phyloP scores from a whole-genome alignment of 129 eudicot genomes.

The Chrysanthemum lavandulifolium region DNA sequence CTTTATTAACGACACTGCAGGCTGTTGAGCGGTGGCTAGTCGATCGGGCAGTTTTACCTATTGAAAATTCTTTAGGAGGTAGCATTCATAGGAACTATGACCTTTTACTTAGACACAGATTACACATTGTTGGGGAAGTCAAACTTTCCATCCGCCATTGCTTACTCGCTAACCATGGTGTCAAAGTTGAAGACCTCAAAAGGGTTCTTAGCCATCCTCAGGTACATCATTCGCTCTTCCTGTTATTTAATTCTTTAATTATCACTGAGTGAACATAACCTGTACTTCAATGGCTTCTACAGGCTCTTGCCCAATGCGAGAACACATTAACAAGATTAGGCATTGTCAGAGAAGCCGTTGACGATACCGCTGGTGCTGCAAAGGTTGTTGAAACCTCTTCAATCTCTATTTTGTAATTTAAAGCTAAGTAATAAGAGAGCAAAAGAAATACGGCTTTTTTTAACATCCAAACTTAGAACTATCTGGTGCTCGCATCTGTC shows the following conservation, averaged over 20 bases:
- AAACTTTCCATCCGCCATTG: conserved; percentile 87
- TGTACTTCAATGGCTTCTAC: conserved; percentile 22
- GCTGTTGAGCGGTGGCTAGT: conserved; percentile 97
- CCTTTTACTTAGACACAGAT: conserved; percentile 72
- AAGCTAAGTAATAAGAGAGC: background rate
- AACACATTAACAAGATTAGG: conserved; percentile 82
- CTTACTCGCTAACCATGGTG: conserved; percentile 88
- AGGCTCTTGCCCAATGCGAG: conserved; percentile 99
- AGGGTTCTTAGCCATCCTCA: conserved; percentile 99
- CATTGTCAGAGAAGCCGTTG: conserved; percentile 88
- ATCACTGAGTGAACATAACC: background rate
- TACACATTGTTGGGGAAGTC: conserved; percentile 98
- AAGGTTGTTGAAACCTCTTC: conserved; percentile 46
- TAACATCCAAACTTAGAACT: background rate
- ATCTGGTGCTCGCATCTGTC: background rate
- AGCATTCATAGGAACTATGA: conserved; percentile 97
- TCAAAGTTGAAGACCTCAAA: conserved; percentile 61
- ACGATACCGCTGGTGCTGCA: conserved; percentile 99
- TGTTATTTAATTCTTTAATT: background rate
- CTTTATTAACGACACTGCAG: conserved; percentile 37
- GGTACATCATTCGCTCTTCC: conserved; percentile 33
- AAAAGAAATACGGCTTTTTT: background rate
- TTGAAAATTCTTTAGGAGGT: conserved; percentile 95
- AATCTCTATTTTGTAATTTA: background rate
- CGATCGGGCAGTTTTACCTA: conserved; percentile 98